Evolutionary conservation across 1,284 basidiomycete species (phyloP).

Genomic region (Inonotus obliquus): DNA sequence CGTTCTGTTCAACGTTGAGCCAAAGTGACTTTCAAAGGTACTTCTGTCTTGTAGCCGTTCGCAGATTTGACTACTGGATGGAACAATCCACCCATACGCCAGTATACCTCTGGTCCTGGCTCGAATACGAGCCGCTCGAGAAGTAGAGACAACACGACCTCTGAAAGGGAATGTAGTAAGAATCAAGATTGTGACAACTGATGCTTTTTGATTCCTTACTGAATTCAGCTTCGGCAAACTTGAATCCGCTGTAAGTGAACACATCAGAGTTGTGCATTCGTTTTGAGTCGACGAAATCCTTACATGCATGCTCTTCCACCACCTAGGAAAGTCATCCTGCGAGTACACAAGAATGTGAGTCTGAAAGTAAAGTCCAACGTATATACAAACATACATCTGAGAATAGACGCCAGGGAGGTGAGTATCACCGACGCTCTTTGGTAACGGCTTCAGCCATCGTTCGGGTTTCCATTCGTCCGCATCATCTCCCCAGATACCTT

Average conservation of each 20-base stretch:
- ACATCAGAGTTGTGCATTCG: not conserved
- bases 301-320: constrained; percentile 21
- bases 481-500: constrained; percentile 22
- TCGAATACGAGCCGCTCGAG: constrained; percentile 10
- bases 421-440: constrained; percentile 9
- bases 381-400: constrained; percentile 19
- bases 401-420: constrained; percentile 24
- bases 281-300: not conserved
- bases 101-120: constrained; percentile 9
- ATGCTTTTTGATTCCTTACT: constrained; percentile 11
- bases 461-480: constrained; percentile 24
- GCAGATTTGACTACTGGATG: constrained; percentile 4
- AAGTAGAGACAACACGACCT: constrained; percentile 9
- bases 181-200: not conserved
- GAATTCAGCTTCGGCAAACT: constrained; percentile 18
- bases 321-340: constrained; percentile 21
- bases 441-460: constrained; percentile 21
- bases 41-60: not conserved
- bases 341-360: not conserved
- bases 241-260: constrained; percentile 11
- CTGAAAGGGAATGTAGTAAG: not conserved
- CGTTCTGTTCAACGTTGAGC: not conserved
- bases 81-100: constrained; percentile 5
- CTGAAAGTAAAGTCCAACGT: not conserved
- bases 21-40: constrained; percentile 13